phyloP scores from a whole-genome alignment of 345 rosid species.

The Psidium friedrichsthalianum region DNA sequence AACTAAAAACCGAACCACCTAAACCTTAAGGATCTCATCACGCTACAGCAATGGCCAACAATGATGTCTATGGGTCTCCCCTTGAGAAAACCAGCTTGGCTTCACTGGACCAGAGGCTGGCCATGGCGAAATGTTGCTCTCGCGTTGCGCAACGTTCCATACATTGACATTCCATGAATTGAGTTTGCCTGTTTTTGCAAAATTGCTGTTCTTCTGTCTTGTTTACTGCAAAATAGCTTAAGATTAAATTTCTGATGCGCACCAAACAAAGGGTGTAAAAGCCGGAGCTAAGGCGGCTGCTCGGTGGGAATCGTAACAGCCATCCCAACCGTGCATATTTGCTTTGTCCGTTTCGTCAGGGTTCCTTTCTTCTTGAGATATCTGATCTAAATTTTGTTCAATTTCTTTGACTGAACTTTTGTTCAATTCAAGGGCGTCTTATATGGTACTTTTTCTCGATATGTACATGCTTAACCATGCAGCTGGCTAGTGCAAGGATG shows the following conservation, averaged over 20 bases:
- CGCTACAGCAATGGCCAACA: slow-evolving; percentile 19
- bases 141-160: slow-evolving; percentile 17
- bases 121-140: slow-evolving; percentile 54
- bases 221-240: background rate
- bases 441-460: background rate
- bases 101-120: slow-evolving; percentile 46
- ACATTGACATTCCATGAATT: background rate
- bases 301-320: slow-evolving; percentile 55
- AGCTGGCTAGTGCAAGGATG: slow-evolving; percentile 66
- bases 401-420: background rate
- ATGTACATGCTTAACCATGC: background rate
- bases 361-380: background rate
- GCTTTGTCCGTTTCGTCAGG: background rate
- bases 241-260: background rate
- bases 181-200: background rate
- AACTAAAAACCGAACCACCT: background rate
- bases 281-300: slow-evolving; percentile 90
- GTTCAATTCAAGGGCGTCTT: background rate
- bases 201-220: background rate
- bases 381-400: background rate
- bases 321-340: slow-evolving; percentile 55
- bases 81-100: slow-evolving; percentile 31
- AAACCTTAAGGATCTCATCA: background rate
- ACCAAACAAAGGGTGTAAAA: slow-evolving; percentile 53
- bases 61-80: slow-evolving; percentile 28